phyloP scores from a whole-genome alignment of 352 stramenopile species.

The Phytophthora multivora region DNA sequence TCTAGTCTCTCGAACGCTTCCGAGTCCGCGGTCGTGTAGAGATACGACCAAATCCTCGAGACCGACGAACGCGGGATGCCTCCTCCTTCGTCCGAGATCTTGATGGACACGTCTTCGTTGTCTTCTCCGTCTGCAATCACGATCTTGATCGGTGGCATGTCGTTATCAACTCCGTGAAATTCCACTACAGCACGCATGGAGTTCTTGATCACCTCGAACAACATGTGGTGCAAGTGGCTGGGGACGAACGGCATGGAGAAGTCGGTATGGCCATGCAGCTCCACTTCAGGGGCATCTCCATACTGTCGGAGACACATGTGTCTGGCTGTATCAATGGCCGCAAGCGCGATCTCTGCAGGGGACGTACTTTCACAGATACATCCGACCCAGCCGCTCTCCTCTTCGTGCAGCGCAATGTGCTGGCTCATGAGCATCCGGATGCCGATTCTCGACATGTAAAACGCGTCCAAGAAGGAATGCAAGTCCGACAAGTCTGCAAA shows the following conservation, averaged over 20 bases:
- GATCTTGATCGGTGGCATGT: conserved; percentile 99
- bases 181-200: conserved; percentile 98
- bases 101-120: conserved; percentile 99
- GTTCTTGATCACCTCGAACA: conserved; percentile 99
- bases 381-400: conserved; percentile 86
- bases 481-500: conserved; percentile 93
- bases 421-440: conserved; percentile 99
- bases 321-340: conserved; percentile 97
- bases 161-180: conserved; percentile 96
- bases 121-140: conserved; percentile 99
- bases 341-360: conserved; percentile 96
- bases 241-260: conserved; percentile 98
- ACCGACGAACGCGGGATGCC: conserved; percentile 98
- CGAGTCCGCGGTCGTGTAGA: conserved; percentile 99
- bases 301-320: conserved; percentile 99
- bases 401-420: conserved; percentile 96
- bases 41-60: conserved; percentile 98
- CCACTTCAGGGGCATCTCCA: conserved; percentile 98
- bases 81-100: conserved; percentile 99
- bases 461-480: conserved; percentile 98
- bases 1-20: conserved; percentile 91
- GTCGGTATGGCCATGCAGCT: conserved; percentile 97
- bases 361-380: conserved; percentile 97
- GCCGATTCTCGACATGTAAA: conserved; percentile 99
- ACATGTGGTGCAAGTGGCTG: conserved; percentile 97